Conservation (phyloP, 352 stramenopile genomes). For the Globisporangium nodosum region DNA sequence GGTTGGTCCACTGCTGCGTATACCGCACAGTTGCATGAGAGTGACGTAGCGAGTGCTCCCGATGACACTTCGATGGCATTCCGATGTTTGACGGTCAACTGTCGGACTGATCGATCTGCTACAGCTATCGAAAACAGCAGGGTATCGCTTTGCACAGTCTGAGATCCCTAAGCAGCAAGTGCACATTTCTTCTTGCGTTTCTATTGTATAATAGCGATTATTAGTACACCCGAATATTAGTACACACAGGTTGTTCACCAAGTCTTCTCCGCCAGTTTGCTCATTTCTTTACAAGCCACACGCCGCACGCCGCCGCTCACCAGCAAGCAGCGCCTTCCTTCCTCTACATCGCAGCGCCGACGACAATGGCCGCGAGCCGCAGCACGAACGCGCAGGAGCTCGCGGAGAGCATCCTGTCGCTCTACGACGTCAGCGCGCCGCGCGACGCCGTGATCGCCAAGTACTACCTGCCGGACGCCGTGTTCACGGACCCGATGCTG, state of each 20-base stretch:
- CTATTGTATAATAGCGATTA: no score
- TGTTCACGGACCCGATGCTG: conserved; percentile 79
- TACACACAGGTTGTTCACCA: no score
- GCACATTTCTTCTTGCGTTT: no score
- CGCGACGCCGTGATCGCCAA: conserved; percentile 71
- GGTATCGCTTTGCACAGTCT: no score
- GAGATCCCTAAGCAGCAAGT: no score
- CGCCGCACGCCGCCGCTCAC: background rate
- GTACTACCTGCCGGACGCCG: conserved; percentile 68
- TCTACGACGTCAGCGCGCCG: conserved; percentile 72
- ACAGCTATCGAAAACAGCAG: no score
- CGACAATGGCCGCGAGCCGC: conserved; percentile 40
- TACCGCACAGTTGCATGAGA: no score
- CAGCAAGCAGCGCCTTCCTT: background rate
- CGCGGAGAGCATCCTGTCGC: conserved; percentile 72
- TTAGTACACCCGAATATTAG: no score
- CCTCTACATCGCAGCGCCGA: background rate
- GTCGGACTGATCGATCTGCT: no score
- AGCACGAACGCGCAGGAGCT: conserved; percentile 73
- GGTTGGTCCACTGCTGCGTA: no score
- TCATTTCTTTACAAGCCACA: no score
- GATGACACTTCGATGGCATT: background rate
- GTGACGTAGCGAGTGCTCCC: background rate
- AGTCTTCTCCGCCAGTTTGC: no score
- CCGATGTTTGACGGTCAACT: background rate